phyloP scores from a whole-genome alignment of 2,329 filamentous ascomycete species.

The Chrysoporthe deuterocubensis region DNA sequence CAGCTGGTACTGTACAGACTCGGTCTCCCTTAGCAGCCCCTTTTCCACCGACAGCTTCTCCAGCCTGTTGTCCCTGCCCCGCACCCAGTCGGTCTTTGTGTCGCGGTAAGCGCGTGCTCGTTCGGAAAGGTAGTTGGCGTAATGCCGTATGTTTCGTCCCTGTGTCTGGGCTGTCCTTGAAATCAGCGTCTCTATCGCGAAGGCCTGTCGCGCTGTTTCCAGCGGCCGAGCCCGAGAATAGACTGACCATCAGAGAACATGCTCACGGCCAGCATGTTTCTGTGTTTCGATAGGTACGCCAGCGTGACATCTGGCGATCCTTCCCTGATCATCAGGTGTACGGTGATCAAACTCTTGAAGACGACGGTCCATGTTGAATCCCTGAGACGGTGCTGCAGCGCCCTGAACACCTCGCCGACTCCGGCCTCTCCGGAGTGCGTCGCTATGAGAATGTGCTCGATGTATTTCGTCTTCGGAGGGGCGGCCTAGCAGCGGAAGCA shows the following conservation, averaged over 20 bases:
- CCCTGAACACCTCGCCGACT: constrained; percentile 93
- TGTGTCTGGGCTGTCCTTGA: constrained; percentile 78
- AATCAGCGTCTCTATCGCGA: constrained; percentile 31
- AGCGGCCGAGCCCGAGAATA: background rate
- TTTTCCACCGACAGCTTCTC: constrained; percentile 90
- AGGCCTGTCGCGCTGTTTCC: background rate
- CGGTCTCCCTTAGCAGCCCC: constrained; percentile 87
- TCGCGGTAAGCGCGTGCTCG: constrained; percentile 81
- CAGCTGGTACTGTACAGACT: constrained; percentile 87
- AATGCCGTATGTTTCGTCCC: constrained; percentile 90
- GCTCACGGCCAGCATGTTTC: constrained; percentile 83
- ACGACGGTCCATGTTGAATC: constrained; percentile 99
- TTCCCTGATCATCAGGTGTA: constrained; percentile 97
- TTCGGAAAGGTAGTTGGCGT: constrained; percentile 83
- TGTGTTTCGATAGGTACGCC: constrained; percentile 79
- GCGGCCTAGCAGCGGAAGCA: constrained; percentile 66
- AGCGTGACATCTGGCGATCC: constrained; percentile 88
- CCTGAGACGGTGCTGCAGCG: constrained; percentile 82
- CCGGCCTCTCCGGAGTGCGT: constrained; percentile 94
- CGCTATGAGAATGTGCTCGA: constrained; percentile 95
- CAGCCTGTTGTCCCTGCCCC: constrained; percentile 78
- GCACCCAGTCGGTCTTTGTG: constrained; percentile 88
- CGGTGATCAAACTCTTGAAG: constrained; percentile 94
- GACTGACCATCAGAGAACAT: constrained; percentile 86
- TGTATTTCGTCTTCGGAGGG: constrained; percentile 97